phyloP scores from a whole-genome alignment of 1,284 basidiomycete genomes.

The Tylopilus sp. region DNA sequence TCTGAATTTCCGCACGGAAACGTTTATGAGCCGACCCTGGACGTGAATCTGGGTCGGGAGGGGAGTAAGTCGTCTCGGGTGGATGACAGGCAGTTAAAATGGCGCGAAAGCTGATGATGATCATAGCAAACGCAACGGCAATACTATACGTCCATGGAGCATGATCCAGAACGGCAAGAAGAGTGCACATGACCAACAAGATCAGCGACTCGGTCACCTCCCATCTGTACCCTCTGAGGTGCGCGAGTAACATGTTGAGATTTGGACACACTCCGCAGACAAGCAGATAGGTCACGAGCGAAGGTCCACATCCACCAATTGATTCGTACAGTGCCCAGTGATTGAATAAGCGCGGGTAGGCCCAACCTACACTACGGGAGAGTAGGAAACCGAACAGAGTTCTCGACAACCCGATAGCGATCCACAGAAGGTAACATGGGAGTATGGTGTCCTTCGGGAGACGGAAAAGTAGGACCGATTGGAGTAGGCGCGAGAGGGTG shows the following conservation, averaged over 20 bases:
- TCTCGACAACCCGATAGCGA: slow-evolving; percentile 31
- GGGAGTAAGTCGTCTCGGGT: not conserved
- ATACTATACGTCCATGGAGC: slow-evolving; percentile 41
- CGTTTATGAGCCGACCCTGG: not conserved
- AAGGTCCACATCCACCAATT: slow-evolving; percentile 38
- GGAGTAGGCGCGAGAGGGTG: slow-evolving; percentile 22
- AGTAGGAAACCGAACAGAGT: slow-evolving; percentile 35
- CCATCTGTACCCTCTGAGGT: slow-evolving; percentile 15
- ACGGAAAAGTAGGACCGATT: slow-evolving; percentile 18
- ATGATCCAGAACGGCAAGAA: slow-evolving; percentile 33
- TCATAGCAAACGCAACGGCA: slow-evolving; percentile 25
- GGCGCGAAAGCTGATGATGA: slow-evolving; percentile 11
- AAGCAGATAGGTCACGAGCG: slow-evolving; percentile 30
- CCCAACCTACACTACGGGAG: slow-evolving; percentile 41
- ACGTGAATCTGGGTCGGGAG: not conserved
- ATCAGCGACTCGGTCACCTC: slow-evolving; percentile 16
- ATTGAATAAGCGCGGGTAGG: slow-evolving; percentile 39
- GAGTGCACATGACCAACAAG: slow-evolving; percentile 12
- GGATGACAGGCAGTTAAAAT: not conserved
- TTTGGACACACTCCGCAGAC: slow-evolving; percentile 16
- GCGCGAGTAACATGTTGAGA: not conserved
- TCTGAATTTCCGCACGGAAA: slow-evolving; percentile 9
- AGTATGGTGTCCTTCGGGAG: slow-evolving; percentile 11
- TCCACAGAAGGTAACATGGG: slow-evolving; percentile 33
- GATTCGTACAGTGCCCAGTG: slow-evolving; percentile 44